Base-by-base conservation (phyloP, 306 rosid species). In the Pyrus pyrifolia region DNA sequence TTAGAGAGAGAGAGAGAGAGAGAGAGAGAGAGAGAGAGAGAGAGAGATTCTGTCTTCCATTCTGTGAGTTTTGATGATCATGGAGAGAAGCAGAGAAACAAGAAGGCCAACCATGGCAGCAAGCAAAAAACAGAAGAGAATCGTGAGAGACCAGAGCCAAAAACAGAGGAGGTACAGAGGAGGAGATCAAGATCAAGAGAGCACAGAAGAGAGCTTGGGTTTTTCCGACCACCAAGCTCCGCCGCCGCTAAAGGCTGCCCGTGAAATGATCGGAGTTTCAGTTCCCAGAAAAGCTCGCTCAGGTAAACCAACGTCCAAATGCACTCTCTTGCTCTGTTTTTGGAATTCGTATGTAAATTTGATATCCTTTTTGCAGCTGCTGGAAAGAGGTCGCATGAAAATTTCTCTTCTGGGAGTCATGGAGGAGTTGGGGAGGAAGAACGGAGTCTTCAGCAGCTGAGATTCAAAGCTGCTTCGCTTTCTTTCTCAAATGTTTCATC, bases 231-330 rank as follows among this genome's bases (percentile, higher is more conserved):
- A 51, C 55, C 86, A 71, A 66, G n/a, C 60, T 72, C 63, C 68
- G 17, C 76, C 83, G 65, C 68, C 85, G 63, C 55, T 49, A 49
- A 85, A 80, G 59, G 78, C 78, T 65, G 64, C 75, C 31, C 86
- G 80, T 10, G 88, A 86, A 68, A 66, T 85, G 81, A 88, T 88
- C 72, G 91, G 93, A 14, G 91, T 78, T 21, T 59, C 76, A 2
- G 88, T 92, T 42, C 97, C 97, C 9, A 84, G 95, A 74, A 92
- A 89, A 77, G 89, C 96, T 81, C 97, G 97, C 82, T 88, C 97
- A 80, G 93, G 97, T 91, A 58, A 17, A 25, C 15, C 29, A 8
- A 46, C 5, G 27, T 42, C 35, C 77, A 7, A 73, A 40, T 62
- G 55, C 12, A 29, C 52, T 57, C 64, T 25, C 18, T 64, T 74